These are phyloP conservation scores for Eimeria praecox DNA, from an alignment of 169 alveolate genomes.

Conservation along the genomic window DNA sequence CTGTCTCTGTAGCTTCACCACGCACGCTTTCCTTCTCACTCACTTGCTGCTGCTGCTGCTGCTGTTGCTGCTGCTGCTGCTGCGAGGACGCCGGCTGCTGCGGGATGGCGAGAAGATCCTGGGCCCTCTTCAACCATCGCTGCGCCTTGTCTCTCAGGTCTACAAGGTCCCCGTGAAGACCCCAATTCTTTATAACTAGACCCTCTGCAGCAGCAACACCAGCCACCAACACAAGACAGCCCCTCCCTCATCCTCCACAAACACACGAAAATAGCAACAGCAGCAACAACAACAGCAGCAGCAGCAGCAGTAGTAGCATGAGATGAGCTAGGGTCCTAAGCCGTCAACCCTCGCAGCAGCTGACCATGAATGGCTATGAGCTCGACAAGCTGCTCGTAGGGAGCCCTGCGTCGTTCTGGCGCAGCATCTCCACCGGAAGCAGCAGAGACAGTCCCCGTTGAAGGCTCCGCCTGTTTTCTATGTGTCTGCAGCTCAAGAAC, in stretches of 20 bases:
- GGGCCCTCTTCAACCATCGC: conserved; percentile 83
- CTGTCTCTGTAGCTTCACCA: not conserved
- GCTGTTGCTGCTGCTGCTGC: conserved; percentile 76
- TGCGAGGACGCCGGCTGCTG: conserved; percentile 45
- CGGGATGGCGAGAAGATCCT: conserved; percentile 73
- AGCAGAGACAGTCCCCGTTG: not conserved
- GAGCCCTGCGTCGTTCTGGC: conserved; percentile 63
- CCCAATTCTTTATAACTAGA: conserved; percentile 80
- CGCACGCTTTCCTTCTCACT: not conserved
- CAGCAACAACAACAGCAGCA: conserved; percentile 15
- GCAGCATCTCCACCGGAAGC: conserved; percentile 72
- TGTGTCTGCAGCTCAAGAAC: conserved; percentile 77
- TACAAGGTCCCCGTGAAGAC: conserved; percentile 77
- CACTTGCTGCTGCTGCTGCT: conserved; percentile 66
- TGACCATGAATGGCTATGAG: conserved; percentile 58
- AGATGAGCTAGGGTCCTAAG: not conserved
- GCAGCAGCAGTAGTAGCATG: conserved; percentile 7
- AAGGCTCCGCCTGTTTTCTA: conserved; percentile 22
- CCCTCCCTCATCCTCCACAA: not conserved
- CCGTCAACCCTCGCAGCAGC: not conserved
- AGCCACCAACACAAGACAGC: not conserved
- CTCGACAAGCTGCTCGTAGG: conserved; percentile 68
- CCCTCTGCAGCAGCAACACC: conserved; percentile 55
- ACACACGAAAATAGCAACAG: not conserved
- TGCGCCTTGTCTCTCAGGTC: conserved; percentile 79